Evolutionary conservation across 208 protist genomes (phyloP).

Genomic region (Leptomonas pyrrhocoris): DNA sequence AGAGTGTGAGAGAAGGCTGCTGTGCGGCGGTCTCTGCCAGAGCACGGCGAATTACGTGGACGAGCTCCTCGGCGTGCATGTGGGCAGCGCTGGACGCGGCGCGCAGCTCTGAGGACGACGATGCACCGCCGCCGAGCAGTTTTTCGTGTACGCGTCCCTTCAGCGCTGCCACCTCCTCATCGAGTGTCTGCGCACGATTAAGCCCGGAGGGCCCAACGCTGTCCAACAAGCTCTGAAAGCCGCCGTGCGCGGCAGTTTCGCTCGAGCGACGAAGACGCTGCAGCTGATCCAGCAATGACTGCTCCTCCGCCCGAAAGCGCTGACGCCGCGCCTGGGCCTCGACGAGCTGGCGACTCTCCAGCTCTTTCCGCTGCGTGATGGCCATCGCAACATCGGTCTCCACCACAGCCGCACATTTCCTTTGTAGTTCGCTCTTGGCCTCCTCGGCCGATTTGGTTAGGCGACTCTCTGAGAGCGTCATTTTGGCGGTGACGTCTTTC

Average conservation of each 20-base stretch:
- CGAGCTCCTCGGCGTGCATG: slow-evolving; percentile 53
- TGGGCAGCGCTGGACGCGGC: slow-evolving; percentile 6
- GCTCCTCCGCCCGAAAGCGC: slow-evolving; percentile 44
- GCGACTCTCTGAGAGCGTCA: slow-evolving; percentile 19
- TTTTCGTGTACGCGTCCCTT: slow-evolving; percentile 35
- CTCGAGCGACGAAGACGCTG: slow-evolving; percentile 34
- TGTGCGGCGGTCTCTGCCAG: slow-evolving; percentile 30
- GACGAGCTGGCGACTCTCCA: slow-evolving; percentile 41
- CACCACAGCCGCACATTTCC: slow-evolving; percentile 29
- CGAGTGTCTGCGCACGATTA: slow-evolving; percentile 8
- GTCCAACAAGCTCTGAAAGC: slow-evolving; percentile 18
- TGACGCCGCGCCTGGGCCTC: slow-evolving; percentile 48
- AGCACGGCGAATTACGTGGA: slow-evolving; percentile 26
- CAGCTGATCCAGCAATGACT: slow-evolving; percentile 48
- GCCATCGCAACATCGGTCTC: slow-evolving; percentile 49
- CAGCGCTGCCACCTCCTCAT: slow-evolving; percentile 25
- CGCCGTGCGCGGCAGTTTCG: slow-evolving; percentile 17
- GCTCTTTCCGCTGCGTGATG: slow-evolving; percentile 34
- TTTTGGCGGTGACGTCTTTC: slow-evolving; percentile 29
- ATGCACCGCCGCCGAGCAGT: slow-evolving; percentile 20
- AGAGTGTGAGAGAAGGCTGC: slow-evolving; percentile 23
- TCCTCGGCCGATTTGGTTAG: slow-evolving; percentile 26
- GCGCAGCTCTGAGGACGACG: neutral
- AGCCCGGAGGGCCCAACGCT: slow-evolving; percentile 3
- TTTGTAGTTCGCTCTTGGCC: slow-evolving; percentile 24